Base-by-base conservation (phyloP, 1,284 basidiomycete species). In the Sanghuangporus weigelae region DNA sequence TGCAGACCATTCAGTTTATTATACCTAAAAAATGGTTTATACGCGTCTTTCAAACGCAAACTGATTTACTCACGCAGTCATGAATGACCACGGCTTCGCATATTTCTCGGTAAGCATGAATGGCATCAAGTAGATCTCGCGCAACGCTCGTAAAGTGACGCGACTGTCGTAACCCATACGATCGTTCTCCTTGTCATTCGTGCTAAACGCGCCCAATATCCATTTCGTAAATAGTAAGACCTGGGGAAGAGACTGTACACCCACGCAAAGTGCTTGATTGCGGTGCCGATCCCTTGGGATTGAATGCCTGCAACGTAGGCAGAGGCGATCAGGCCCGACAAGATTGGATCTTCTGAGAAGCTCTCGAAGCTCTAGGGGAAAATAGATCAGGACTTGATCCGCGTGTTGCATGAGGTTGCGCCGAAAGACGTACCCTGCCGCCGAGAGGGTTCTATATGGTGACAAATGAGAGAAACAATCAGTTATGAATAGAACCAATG, bases 71-170 rank as follows among this genome's bases (percentile, higher is more conserved):
- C 72, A 89, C 83, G 87, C 79, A 62, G 88, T 89, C 85, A 90
- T 89, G 71, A 82, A 83, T 4, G 85, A 79, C 86, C 86, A 89
- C 16, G 89, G 89, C 64, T 84, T 71, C 1, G 87, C 83, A 59
- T 85, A 78, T 70, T 87, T 87, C 73, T 90, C 83, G 0, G 90
- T 88, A 50, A 95, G 80, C 85, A 93, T 90, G 77, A 94, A 94
- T 0, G 89, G 87, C 79, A 88, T 84, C 46, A 93, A 79, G 74
- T 94, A 94, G 56, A 95, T 82, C 73, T 95, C 92, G 35, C 90
- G 82, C 50, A 95, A 78, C 0, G 92, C 87, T 36, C 92, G 84
- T 64, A 83, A 80, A 65, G 80, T 82, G 67, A 89, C 75, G 63
- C 87, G 75, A 60, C 82, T 84, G 69, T 89, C 81, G 68, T 84